Conservation (phyloP, 306 rosid species). For the Vicia faba region DNA sequence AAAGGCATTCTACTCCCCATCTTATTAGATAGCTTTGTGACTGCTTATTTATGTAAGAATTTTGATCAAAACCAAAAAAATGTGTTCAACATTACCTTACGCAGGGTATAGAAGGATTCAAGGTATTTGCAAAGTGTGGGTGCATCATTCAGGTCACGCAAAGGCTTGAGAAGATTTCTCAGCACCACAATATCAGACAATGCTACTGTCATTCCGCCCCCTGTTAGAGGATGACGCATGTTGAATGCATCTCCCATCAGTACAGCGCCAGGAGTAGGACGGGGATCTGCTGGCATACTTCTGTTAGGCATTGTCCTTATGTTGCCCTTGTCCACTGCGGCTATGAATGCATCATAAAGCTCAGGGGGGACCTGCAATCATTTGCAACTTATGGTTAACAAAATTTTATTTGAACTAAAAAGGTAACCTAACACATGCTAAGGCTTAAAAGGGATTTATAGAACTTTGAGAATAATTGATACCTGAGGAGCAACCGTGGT, state of each 20-base stretch:
- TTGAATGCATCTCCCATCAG: conserved; percentile 99
- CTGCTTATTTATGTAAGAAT: conserved; percentile 7
- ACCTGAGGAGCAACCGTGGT: conserved; percentile 92
- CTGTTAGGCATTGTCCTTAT: conserved; percentile 94
- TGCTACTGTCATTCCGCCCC: conserved; percentile 99
- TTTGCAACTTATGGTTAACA: conserved; percentile 24
- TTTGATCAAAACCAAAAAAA: not conserved
- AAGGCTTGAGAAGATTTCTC: conserved; percentile 83
- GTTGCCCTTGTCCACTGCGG: conserved; percentile 86
- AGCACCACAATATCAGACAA: conserved; percentile 91
- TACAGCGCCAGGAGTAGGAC: conserved; percentile 94
- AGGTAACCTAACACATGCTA: conserved; percentile 1
- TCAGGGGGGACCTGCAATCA: conserved; percentile 77
- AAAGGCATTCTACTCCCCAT: conserved; percentile 16
- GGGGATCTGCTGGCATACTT: conserved; percentile 99
- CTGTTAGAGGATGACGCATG: conserved; percentile 98
- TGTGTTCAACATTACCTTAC: conserved; percentile 62
- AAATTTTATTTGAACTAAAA: conserved; percentile 13
- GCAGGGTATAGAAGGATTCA: conserved; percentile 87
- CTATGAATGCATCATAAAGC: conserved; percentile 72
- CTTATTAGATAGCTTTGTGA: not conserved
- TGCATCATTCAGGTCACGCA: conserved; percentile 74
- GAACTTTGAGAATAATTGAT: conserved; percentile 14
- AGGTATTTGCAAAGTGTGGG: conserved; percentile 87
- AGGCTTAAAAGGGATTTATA: not conserved